Conservation (phyloP, 2,329 filamentous ascomycete genomes). For the Fusarium pininemorale region DNA sequence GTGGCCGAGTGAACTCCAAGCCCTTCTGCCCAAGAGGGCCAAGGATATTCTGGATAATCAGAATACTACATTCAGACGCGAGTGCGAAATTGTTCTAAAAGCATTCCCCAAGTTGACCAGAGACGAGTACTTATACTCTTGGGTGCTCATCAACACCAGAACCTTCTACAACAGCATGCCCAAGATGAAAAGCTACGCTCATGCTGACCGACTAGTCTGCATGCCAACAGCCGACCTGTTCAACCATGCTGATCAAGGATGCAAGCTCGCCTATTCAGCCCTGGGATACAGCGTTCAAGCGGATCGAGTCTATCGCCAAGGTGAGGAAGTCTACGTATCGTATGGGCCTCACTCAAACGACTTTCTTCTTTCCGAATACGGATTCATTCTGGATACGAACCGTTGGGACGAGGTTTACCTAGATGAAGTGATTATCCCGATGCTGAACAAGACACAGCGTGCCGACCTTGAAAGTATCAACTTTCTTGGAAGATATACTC, state of each 20-base stretch:
- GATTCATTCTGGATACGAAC: conserved; percentile 60
- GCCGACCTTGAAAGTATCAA: conserved; percentile 54
- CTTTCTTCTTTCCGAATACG: conserved; percentile 75
- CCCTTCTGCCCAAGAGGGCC: conserved; percentile 56
- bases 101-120: conserved; percentile 46
- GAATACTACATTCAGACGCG: conserved; percentile 50
- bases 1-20: conserved; percentile 58
- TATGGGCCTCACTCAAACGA: conserved; percentile 79
- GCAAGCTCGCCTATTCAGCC: conserved; percentile 61
- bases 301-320: conserved; percentile 59
- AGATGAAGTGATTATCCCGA: conserved; percentile 58
- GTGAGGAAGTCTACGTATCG: conserved; percentile 73
- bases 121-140: conserved; percentile 61
- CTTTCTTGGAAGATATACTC: conserved; percentile 61
- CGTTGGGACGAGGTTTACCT: conserved; percentile 60
- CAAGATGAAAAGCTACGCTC: conserved; percentile 52
- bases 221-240: conserved; percentile 79
- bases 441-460: conserved; percentile 49
- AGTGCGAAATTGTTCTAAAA: conserved; percentile 50
- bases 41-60: conserved; percentile 63
- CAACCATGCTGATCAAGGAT: conserved; percentile 63
- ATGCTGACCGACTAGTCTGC: conserved; percentile 71
- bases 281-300: conserved; percentile 63
- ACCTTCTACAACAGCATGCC: conserved; percentile 67
- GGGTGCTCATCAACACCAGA: conserved; percentile 70